Base-by-base conservation (phyloP, 2,329 filamentous ascomycete genomes). In the Hypoxylon sp. region DNA sequence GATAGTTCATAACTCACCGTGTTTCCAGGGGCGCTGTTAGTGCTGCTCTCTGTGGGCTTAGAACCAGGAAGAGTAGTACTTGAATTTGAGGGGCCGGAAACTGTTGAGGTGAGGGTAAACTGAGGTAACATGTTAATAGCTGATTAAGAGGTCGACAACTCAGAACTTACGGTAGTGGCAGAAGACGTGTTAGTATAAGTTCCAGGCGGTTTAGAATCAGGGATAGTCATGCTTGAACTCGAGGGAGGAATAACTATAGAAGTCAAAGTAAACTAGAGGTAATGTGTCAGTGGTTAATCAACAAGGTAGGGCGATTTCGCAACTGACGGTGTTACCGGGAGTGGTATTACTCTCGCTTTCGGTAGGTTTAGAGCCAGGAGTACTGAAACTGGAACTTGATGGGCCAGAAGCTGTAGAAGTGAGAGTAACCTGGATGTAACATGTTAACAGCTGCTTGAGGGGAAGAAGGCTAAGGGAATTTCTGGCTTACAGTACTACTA, bases 11-110 rank as follows among this genome's bases (percentile, higher is more conserved):
- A 23, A 25, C 59, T 70, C 61, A 70, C 64, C 19, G 63, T 70
- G 25, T 28, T 57, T n/a, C 64, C 71, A 23, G 66, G 21, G 21
- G 60, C 49, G 4, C 68, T 65, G 14, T 65, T 50, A 4, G 66
- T 68, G 17, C 66, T 10, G 9, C 66, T 67, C 38, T 70, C 57
- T 2, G 66, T 72, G 21, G 67, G 60, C 23, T 63, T 52, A 43
- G 51, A 19, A 14, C 43, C 55, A n/a, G 61, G 41, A 30, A 28
- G 38, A 14, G 38, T 56, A 28, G 14, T 14, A 28, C 43, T 51
- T 17, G 34, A 55, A 5, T 36, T 36, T 36, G 34, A 10, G 28
- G 34, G 34, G 11, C 34, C 34, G 13, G 38, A 43, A 10, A 17
- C 38, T 4, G 38, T 43, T 21, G 38, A 43, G 17, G 38, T 43